Conservation (phyloP, 257 asterid species). For the Cynanchum wilfordii region DNA sequence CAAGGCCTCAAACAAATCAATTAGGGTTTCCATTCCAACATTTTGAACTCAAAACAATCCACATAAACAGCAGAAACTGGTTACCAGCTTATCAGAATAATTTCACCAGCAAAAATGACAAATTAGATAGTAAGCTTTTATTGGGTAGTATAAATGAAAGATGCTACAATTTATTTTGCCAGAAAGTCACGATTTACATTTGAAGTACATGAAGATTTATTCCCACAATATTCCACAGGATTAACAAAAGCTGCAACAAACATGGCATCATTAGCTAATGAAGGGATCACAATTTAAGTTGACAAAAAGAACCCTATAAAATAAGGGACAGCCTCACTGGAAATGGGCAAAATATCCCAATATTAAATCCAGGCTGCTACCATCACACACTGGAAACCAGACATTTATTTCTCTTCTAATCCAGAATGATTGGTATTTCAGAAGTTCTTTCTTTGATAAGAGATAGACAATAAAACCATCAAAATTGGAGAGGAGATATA, state of each 20-base stretch:
- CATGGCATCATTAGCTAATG: background rate
- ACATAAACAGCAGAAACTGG: background rate
- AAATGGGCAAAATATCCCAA: background rate
- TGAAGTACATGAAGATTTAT: background rate
- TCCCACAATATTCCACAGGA: background rate
- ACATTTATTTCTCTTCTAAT: background rate
- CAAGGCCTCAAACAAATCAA: background rate
- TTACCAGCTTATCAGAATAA: background rate
- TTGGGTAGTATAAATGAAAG: background rate
- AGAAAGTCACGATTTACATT: background rate
- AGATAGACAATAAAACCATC: background rate
- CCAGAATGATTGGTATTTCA: too few species aligned
- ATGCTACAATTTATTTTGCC: background rate
- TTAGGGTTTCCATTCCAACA: background rate
- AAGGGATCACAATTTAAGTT: background rate
- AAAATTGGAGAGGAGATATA: background rate
- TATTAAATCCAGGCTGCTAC: background rate
- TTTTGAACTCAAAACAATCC: conserved; percentile 1
- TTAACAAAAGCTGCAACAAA: background rate
- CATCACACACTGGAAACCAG: background rate
- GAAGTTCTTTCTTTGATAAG: background rate
- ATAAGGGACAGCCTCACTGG: background rate
- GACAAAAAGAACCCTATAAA: background rate
- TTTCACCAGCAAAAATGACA: background rate
- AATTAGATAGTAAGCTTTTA: background rate